Percentiles rank a stretch among this genome's conserved stretches.
Conservation (phyloP, 139 green algal genomes). For the Gonium pectorale region DNA sequence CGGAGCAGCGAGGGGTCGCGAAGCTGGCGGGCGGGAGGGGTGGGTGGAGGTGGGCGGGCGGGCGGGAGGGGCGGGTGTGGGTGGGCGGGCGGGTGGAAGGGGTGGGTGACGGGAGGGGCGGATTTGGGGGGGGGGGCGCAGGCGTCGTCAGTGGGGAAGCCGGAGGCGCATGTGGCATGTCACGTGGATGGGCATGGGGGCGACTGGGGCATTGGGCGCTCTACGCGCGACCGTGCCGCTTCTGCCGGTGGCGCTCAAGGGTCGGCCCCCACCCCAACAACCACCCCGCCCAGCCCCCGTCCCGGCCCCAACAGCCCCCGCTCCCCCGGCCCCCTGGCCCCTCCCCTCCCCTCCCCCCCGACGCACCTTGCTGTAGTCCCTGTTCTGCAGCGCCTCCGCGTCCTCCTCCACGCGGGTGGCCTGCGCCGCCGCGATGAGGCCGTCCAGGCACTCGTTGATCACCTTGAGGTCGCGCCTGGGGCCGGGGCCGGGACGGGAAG, state of each 20-base stretch:
- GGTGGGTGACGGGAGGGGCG: too few relatives aligned
- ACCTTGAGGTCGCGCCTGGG: slow-evolving; percentile 85
- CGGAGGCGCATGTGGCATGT: too few relatives aligned
- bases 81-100: neutral
- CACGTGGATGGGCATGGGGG: too few relatives aligned
- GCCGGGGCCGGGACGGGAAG: too few relatives aligned
- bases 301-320: too few relatives aligned
- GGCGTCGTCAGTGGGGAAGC: too few relatives aligned
- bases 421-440: slow-evolving; percentile 84
- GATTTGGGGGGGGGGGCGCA: too few relatives aligned
- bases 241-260: too few relatives aligned
- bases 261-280: too few relatives aligned
- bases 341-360: neutral
- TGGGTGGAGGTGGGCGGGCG: neutral
- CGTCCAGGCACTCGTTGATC: slow-evolving; percentile 93
- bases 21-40: slow-evolving; percentile 68
- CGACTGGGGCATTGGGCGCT: too few relatives aligned
- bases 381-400: slow-evolving; percentile 82
- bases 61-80: neutral
- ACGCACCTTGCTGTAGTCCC: slow-evolving; percentile 87
- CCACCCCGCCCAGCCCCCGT: too few relatives aligned
- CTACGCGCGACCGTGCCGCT: too few relatives aligned
- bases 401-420: slow-evolving; percentile 75
- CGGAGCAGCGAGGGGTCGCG: slow-evolving; percentile 92
- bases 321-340: neutral